phyloP scores from a whole-genome alignment of 1,284 basidiomycete species.

The Porogramme epimiltina region DNA sequence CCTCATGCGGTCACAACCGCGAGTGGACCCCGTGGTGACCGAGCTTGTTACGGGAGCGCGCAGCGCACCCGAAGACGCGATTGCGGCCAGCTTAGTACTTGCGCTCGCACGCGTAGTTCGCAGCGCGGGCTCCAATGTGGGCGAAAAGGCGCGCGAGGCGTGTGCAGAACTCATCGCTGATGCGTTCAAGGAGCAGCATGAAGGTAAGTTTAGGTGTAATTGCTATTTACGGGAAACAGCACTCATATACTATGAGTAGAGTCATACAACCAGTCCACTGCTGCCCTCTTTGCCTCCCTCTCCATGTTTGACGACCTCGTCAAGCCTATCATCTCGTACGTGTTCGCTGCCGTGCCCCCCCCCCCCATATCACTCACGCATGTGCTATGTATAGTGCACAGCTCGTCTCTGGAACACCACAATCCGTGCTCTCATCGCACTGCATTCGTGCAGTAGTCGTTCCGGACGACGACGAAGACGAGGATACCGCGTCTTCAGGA shows the following conservation, averaged over 20 bases:
- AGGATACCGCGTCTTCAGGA: constrained; percentile 22
- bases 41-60: constrained; percentile 80
- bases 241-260: constrained; percentile 45
- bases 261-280: constrained; percentile 72
- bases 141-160: constrained; percentile 71
- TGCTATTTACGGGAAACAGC: not conserved
- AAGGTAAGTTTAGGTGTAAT: constrained; percentile 51
- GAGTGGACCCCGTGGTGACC: constrained; percentile 86
- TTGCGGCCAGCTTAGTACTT: constrained; percentile 74
- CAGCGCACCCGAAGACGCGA: constrained; percentile 66
- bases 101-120: constrained; percentile 81
- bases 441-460: constrained; percentile 67
- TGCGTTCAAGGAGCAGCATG: constrained; percentile 74
- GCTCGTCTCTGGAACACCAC: constrained; percentile 63
- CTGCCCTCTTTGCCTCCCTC: constrained; percentile 68
- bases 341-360: constrained; percentile 6
- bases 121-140: constrained; percentile 76
- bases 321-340: constrained; percentile 70
- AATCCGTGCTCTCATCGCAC: constrained; percentile 64
- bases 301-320: constrained; percentile 68
- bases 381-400: constrained; percentile 41
- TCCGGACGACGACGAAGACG: constrained; percentile 44
- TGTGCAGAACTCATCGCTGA: constrained; percentile 80
- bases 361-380: constrained; percentile 1
- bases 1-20: constrained; percentile 90